These are phyloP conservation scores for Glonium stellatum DNA, from an alignment of 495 filamentous ascomycete species.

Conservation along the genomic window DNA sequence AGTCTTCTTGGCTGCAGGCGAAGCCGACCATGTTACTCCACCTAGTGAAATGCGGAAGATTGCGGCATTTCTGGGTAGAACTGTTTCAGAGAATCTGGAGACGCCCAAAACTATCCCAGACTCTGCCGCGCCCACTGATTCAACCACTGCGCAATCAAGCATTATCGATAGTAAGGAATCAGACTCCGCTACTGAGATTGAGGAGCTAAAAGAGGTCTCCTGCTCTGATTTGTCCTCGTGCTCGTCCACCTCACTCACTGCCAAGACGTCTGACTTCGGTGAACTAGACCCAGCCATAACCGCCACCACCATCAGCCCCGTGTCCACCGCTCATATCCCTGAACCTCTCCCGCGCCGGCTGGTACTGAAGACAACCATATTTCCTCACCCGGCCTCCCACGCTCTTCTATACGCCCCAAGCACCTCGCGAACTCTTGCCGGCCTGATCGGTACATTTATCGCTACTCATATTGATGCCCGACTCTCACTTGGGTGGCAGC, in stretches of 20 bases:
- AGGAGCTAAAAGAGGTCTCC: not conserved
- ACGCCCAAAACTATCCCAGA: conserved; percentile 41
- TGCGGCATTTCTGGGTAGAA: conserved; percentile 46
- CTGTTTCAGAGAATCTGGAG: conserved; percentile 30
- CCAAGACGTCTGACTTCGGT: not conserved
- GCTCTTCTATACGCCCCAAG: conserved; percentile 74
- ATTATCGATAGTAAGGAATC: not conserved
- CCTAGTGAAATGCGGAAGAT: conserved; percentile 66
- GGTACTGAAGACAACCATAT: conserved; percentile 59
- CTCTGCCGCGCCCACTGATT: conserved; percentile 40
- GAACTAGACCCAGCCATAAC: not conserved
- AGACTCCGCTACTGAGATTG: not conserved
- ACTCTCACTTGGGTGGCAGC: conserved; percentile 80
- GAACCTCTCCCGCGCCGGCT: conserved; percentile 1
- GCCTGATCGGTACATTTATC: conserved; percentile 77
- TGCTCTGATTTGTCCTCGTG: not conserved
- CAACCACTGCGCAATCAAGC: not conserved
- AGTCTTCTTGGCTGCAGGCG: conserved; percentile 71
- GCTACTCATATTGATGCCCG: conserved; percentile 65
- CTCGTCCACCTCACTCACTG: not conserved
- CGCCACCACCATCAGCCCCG: not conserved
- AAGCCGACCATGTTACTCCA: conserved; percentile 66
- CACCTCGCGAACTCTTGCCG: conserved; percentile 67
- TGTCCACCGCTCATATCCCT: not conserved
- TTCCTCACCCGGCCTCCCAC: conserved; percentile 76